A percentile compares a stretch with the other conserved stretches of the same genome.
These are phyloP conservation scores for Catunica adiposa DNA, from an alignment of 2,329 filamentous ascomycete genomes.

Conservation along the genomic window DNA sequence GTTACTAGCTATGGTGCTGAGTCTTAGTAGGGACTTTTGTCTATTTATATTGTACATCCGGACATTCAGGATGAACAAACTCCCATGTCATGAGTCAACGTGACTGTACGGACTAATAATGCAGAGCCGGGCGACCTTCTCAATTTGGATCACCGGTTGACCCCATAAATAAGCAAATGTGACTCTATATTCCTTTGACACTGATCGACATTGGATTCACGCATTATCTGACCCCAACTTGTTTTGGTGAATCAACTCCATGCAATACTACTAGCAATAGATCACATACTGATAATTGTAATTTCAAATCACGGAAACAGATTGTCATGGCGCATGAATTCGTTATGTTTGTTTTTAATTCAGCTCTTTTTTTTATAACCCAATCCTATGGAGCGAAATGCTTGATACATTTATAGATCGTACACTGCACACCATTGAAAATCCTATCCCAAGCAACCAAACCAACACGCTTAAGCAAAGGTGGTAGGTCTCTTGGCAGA, in stretches of 20 bases:
- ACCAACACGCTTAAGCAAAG: constrained; percentile 68
- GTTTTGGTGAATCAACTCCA: too few relatives aligned
- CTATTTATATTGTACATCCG: too few relatives aligned
- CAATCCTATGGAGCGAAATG: constrained; percentile 25
- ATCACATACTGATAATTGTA: too few relatives aligned
- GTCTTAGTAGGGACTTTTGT: too few relatives aligned
- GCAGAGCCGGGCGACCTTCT: too few relatives aligned
- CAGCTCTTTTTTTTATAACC: constrained; percentile 15
- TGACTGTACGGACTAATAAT: background rate
- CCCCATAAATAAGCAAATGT: background rate
- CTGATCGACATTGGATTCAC: too few relatives aligned
- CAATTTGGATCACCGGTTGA: background rate
- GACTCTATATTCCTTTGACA: too few relatives aligned
- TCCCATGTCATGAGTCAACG: background rate
- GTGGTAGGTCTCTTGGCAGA: constrained; percentile 84
- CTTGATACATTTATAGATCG: constrained; percentile 42
- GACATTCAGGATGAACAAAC: too few relatives aligned
- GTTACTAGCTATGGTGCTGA: background rate
- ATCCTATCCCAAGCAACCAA: constrained; percentile 28
- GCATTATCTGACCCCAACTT: too few relatives aligned
- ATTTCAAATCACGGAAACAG: background rate
- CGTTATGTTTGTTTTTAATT: constrained; percentile 14
- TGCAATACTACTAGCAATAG: too few relatives aligned
- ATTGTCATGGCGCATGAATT: background rate
- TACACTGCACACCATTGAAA: constrained; percentile 45